Conservation (phyloP, 352 stramenopile genomes). For the Pythium myriotylum region DNA sequence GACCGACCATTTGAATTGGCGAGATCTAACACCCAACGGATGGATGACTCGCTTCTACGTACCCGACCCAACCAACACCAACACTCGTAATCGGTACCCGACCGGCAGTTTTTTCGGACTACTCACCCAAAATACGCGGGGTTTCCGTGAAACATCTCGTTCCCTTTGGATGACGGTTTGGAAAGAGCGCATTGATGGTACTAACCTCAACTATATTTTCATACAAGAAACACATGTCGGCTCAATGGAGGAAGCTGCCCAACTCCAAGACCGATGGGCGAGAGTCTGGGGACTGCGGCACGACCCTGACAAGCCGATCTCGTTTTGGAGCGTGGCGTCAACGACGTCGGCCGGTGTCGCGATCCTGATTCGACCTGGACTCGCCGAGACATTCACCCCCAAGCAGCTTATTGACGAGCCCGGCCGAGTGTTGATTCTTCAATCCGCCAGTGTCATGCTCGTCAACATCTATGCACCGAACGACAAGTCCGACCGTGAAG, state of each 20-base stretch:
- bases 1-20: too few relatives aligned
- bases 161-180: neutral
- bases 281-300: slow-evolving; percentile 1
- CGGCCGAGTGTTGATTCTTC: neutral
- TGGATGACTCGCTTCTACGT: neutral
- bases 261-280: neutral
- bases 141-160: neutral
- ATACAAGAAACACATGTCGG: slow-evolving; percentile 9
- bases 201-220: neutral
- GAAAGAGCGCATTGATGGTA: neutral
- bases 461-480: slow-evolving; percentile 9
- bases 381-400: neutral
- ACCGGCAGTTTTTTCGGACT: neutral
- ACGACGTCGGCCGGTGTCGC: neutral
- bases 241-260: neutral
- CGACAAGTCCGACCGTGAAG: neutral
- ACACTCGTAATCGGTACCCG: neutral
- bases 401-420: neutral
- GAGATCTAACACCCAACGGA: neutral
- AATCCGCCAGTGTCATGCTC: neutral
- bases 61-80: neutral
- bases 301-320: neutral
- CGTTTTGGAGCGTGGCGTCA: neutral
- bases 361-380: neutral
- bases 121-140: slow-evolving; percentile 4